phyloP scores from a whole-genome alignment of 2,329 filamentous ascomycete genomes.

The Cercospora sp. region DNA sequence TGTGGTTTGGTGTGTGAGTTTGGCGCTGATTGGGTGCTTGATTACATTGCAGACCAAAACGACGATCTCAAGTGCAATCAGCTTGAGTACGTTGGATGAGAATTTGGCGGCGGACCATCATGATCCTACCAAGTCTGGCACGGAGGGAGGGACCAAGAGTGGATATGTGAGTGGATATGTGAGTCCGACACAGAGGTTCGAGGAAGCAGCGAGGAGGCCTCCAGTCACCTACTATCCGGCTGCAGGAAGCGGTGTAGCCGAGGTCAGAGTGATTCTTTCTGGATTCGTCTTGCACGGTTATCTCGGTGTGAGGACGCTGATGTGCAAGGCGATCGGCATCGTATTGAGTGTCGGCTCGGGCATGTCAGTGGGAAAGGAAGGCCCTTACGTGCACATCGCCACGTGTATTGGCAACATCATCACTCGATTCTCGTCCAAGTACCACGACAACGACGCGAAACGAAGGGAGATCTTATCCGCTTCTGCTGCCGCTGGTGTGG shows the following conservation, averaged over 20 bases:
- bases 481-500: constrained; percentile 85
- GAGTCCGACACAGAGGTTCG: constrained; percentile 46
- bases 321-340: constrained; percentile 80
- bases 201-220: constrained; percentile 48
- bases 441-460: constrained; percentile 91
- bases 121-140: constrained; percentile 37
- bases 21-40: constrained; percentile 72
- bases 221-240: constrained; percentile 95
- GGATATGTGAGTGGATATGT: constrained; percentile 35
- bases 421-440: constrained; percentile 91
- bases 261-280: constrained; percentile 96
- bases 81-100: constrained; percentile 85
- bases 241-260: constrained; percentile 91
- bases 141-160: constrained; percentile 43
- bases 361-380: constrained; percentile 89
- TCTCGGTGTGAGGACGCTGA: constrained; percentile 79
- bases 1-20: constrained; percentile 66
- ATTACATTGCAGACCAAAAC: constrained; percentile 91
- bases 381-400: constrained; percentile 96
- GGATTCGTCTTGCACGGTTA: constrained; percentile 97
- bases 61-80: constrained; percentile 83
- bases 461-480: constrained; percentile 91
- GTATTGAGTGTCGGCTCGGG: constrained; percentile 90
- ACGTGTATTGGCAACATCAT: constrained; percentile 94
- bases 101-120: constrained; percentile 74